Base-by-base conservation (phyloP, 2,329 filamentous ascomycete genomes). In the Cladosporium sp. region DNA sequence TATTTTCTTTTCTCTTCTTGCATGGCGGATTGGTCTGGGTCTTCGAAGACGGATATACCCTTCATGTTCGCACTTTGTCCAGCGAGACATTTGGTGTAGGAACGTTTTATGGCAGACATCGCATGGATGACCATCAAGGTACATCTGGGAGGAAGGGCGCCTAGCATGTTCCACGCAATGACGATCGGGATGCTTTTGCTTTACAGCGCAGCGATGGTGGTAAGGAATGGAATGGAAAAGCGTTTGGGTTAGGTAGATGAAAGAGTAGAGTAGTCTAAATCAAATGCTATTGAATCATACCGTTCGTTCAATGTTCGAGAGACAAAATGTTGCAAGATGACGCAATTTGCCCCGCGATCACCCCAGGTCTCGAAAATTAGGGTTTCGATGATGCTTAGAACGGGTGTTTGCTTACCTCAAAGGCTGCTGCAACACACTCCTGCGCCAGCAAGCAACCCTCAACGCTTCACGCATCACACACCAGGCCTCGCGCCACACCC, bases 11-110 rank as follows among this genome's bases (percentile, higher is more conserved):
- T 60, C 61, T 55, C 49, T 37, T 60, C 46, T 65, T 65, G 55
- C 63, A 65, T 65, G 63, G 55, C 26, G 40, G 63, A n/a, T 53
- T 60, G 31, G 63, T 52, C 40, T 60, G 55, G 63, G 26, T 44
- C 21, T 26, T 35, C 44, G 10, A 53, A 65, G 63, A 29, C 50
- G 50, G 35, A 63, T 37, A 63, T 63, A 63, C 61, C 61, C 61
- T 56, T 63, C 50, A 31, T 44, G 50, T 56, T 52, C 61, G 61
- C 50, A 40, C 44, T 28, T 28, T 52, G 44, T 37, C 44, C 18
- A 29, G 28, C n/a, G 31, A 40, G 55, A 33, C 55, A 57, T 57
- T 40, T 26, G 40, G 57, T 50, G 37, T 60, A 60, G 37, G 29
- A 62, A 28, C n/a, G 21, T 33, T 44, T 33, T 29, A 62, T 37